A percentile compares a stretch with the other conserved stretches of the same genome.
These are phyloP conservation scores for Theileria orientalis DNA, from an alignment of 169 alveolate species.

Conservation along the genomic window DNA sequence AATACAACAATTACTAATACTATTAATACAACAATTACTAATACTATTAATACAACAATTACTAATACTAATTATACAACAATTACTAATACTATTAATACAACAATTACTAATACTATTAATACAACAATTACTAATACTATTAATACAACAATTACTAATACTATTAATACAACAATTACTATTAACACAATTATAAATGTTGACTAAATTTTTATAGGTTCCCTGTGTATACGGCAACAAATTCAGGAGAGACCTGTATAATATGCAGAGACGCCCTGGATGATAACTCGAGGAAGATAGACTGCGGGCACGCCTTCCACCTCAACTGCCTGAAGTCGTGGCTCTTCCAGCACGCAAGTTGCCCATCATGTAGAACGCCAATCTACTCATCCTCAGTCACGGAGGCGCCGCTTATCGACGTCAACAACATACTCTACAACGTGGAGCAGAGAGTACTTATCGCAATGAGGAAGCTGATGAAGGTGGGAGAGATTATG, in stretches of 20 bases:
- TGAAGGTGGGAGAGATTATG: too few species aligned
- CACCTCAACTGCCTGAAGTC: constrained; percentile 80
- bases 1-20: too few species aligned
- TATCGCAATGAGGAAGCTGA: neutral
- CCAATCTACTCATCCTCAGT: constrained; percentile 31
- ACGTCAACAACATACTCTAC: neutral
- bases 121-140: too few species aligned
- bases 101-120: neutral
- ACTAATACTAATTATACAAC: neutral
- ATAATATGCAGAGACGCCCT: constrained; percentile 84
- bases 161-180: neutral
- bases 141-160: too few species aligned
- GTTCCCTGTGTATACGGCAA: constrained; percentile 79
- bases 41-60: neutral
- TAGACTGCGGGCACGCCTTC: constrained; percentile 85
- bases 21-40: too few species aligned
- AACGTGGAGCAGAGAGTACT: neutral
- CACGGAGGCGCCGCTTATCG: neutral
- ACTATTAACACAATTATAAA: constrained; percentile 4
- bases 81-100: neutral
- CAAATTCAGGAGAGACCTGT: constrained; percentile 76
- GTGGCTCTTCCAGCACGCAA: constrained; percentile 82
- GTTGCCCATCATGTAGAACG: constrained; percentile 81
- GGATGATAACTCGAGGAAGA: constrained; percentile 74
- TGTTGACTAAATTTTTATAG: neutral